Base-by-base conservation (phyloP, 768 basidiomycete genomes). In the Tulasnella sp. region DNA sequence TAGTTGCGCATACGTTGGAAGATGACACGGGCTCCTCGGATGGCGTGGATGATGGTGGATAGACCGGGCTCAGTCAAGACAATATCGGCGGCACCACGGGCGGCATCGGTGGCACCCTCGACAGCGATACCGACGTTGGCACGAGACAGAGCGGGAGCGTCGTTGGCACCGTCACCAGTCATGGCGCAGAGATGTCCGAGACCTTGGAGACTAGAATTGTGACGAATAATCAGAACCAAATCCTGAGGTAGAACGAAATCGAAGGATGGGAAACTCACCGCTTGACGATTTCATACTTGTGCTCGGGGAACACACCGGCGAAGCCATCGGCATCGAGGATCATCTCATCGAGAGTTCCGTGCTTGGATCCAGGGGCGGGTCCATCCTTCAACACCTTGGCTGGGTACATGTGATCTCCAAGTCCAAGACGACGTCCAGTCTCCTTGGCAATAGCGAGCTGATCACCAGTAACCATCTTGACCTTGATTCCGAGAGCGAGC, bases 401-500 rank as follows among this genome's bases (percentile, higher is more conserved):
- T 44, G 94, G 85, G 78, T 96, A 97, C 94, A 98, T 98, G 78
- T 97, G 93, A 73, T 97, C 94, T 70, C 94, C 94, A 62, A 98
- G 78, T 66, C 94, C 93, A 50, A 98, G 88, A 76, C 94, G 89
- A 71, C 94, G 88, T 61, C 94, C 94, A 62, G 94, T 97, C 73
- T 98, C 94, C 81, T 98, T 98, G 38, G 94, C 94, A 66, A 98
- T 98, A 64, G 94, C 94, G 69, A 98, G 90, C 77, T 98, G 94
- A 71, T 98, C 94, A 78, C 94, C 94, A n/a, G 94, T 98, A 62
- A 97, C 94, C 94, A 98, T 98, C 85, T 98, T 98, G 71, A 98
- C 93, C 71, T 85, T 87, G 67, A 98, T 92, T 72, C 94, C 94
- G 69, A 97, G 90, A 59, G 85, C 84, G 60, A 92, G 77, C 54